Percentiles rank a stretch among this genome's conserved stretches.
These are phyloP conservation scores for Rauvolfia tetraphylla DNA, from an alignment of 257 asterid species.

Conservation along the genomic window DNA sequence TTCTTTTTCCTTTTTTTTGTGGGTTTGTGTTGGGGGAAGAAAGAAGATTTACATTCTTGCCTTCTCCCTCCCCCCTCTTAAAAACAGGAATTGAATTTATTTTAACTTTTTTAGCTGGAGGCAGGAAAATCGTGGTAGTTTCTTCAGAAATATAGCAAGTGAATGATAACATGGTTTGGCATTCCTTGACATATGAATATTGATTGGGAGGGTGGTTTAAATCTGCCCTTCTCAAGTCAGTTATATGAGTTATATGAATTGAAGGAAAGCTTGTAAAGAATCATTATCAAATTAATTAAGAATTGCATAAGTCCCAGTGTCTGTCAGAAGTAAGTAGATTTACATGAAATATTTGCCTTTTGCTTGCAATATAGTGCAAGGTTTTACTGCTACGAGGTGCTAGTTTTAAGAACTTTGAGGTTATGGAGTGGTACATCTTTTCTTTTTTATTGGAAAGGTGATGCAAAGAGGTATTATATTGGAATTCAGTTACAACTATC, in stretches of 20 bases:
- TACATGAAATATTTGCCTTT: too few species aligned
- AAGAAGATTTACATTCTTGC: too few species aligned
- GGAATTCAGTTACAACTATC: neutral
- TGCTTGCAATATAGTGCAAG: neutral
- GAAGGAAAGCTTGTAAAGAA: neutral
- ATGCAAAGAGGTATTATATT: neutral
- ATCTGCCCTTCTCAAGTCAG: neutral
- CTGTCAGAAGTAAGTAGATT: too few species aligned
- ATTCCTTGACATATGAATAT: neutral
- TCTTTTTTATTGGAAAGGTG: neutral
- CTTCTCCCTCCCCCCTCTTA: too few species aligned
- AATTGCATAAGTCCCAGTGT: neutral
- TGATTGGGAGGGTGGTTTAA: neutral
- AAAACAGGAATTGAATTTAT: too few species aligned
- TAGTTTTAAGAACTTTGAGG: neutral
- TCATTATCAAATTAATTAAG: neutral
- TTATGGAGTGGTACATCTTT: neutral
- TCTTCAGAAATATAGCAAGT: neutral
- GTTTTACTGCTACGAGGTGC: neutral
- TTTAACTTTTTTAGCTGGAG: too few species aligned
- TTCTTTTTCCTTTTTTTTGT: too few species aligned
- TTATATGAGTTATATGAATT: neutral
- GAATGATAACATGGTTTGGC: neutral
- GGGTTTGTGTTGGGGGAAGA: too few species aligned
- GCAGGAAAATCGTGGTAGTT: neutral